Base-by-base conservation (phyloP, 331 rosid species). In the Pyrus hybrid region DNA sequence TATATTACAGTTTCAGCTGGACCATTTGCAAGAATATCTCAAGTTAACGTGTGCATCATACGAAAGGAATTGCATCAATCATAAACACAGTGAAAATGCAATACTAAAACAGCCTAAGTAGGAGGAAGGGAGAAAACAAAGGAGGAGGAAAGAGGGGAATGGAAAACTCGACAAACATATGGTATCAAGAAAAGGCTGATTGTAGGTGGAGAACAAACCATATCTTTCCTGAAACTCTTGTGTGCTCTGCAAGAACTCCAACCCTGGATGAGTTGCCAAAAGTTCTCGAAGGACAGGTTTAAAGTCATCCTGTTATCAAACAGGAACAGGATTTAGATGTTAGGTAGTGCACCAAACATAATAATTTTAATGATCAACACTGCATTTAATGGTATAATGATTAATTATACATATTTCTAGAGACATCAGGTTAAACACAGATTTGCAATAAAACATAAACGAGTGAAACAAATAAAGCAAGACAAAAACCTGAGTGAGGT, bases 151-250 rank as follows among this genome's bases (percentile, higher is more conserved):
- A 56, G 25, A 71, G 66, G 58, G 16, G 20, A 21, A 7, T 14
- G 58, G 23, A 23, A 43, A 72, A 35, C 58, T 20, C n/a, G 17
- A 58, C 26, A 61, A 43, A 61, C 60, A 17, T 72, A 60, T 37
- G 26, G 29, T 73, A 21, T 32, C 13, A 37, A 20, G 70, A 62
- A 41, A 56, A 73, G 18, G 63, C 33, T 21, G 17, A 18, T 17
- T 13, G 76, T 22, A 67, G 70, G 75, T 54, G 71, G 35, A 74
- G 73, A 74, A 57, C 88, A 29, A 86, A 95, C 99, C 99, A 63
- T 92, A 95, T 95, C 99, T 91, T 82, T 95, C 99, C 86, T 95
- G 99, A 89, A 95, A 95, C 86, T 95, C 99, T 45, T 97, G 99
- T 43, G 99, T 95, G 80, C 96, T 86, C 87, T 92, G 99, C 80